Percentiles rank a stretch among this genome's conserved stretches.
Evolutionary conservation across 352 stramenopile species (phyloP).

Genomic region (Pythium plurisporium): DNA sequence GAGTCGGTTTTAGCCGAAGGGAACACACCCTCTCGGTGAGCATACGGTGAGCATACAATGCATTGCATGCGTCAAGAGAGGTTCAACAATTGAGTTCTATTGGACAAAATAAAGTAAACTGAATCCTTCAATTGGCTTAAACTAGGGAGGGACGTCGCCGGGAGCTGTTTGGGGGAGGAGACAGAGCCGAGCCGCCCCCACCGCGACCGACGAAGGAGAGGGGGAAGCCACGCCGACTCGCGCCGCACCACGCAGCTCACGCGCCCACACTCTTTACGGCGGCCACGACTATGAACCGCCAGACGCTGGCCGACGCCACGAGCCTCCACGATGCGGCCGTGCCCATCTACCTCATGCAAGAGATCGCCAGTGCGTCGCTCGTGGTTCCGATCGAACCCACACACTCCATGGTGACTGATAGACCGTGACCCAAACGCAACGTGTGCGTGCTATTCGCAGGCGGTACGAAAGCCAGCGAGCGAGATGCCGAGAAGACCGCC

Average conservation of each 20-base stretch:
- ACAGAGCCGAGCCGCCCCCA: constrained; percentile 14
- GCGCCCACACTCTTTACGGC: background rate
- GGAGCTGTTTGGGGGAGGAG: too few relatives aligned
- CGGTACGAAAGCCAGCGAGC: constrained; percentile 50
- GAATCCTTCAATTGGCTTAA: constrained; percentile 10
- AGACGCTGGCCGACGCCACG: constrained; percentile 74
- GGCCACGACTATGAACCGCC: constrained; percentile 60
- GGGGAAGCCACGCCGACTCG: background rate
- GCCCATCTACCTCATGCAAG: constrained; percentile 80
- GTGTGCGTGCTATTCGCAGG: constrained; percentile 30
- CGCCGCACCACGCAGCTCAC: constrained; percentile 3
- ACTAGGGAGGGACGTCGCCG: constrained; percentile 22
- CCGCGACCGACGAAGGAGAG: constrained; percentile 14
- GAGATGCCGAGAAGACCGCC: constrained; percentile 72
- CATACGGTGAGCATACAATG: too few relatives aligned
- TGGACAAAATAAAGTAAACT: background rate
- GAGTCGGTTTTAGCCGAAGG: constrained; percentile 17
- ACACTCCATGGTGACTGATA: background rate
- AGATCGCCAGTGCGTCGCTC: constrained; percentile 61
- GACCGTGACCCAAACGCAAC: background rate
- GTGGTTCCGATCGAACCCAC: too few relatives aligned
- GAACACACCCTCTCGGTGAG: too few relatives aligned
- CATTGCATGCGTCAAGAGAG: background rate
- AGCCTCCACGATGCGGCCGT: constrained; percentile 80
- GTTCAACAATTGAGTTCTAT: background rate